Percentiles rank a stretch among this genome's conserved stretches.
Conservation (phyloP, 2,329 filamentous ascomycete species). For the Xylariales sp. region DNA sequence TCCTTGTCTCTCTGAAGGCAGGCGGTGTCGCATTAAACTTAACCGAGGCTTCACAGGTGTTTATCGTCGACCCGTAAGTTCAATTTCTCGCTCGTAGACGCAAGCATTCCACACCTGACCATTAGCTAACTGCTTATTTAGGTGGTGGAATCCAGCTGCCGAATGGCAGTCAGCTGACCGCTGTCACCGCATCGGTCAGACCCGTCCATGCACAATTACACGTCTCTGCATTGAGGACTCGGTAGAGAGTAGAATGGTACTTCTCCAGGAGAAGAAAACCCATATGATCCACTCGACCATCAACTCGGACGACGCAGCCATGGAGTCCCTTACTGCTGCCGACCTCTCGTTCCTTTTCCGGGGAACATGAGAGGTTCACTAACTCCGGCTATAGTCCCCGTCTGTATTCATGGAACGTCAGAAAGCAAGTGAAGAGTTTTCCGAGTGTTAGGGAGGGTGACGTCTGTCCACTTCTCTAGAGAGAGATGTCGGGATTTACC, state of each 20-base stretch:
- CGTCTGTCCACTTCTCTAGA: neutral
- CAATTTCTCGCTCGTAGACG: neutral
- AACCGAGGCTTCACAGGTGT: constrained; percentile 93
- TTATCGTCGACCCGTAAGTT: constrained; percentile 93
- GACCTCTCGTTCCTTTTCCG: constrained; percentile 98
- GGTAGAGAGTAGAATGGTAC: constrained; percentile 94
- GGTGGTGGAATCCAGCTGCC: constrained; percentile 99
- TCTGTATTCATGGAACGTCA: neutral
- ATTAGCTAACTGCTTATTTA: constrained; percentile 54
- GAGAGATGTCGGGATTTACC: neutral
- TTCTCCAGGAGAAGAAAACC: constrained; percentile 98
- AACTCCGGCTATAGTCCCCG: neutral
- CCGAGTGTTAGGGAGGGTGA: neutral
- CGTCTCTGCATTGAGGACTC: constrained; percentile 96
- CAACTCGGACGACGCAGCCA: constrained; percentile 89
- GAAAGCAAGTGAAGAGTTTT: neutral
- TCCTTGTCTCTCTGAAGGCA: constrained; percentile 94
- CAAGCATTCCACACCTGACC: neutral
- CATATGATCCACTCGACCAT: constrained; percentile 98
- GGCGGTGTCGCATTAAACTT: constrained; percentile 95
- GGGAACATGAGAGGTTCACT: constrained; percentile 59
- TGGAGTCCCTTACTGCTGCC: constrained; percentile 89
- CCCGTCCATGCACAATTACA: constrained; percentile 92
- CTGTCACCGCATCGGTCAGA: constrained; percentile 95
- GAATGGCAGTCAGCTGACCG: constrained; percentile 98